phyloP scores from a whole-genome alignment of 2,329 filamentous ascomycete genomes.

The Diaporthe sp. region DNA sequence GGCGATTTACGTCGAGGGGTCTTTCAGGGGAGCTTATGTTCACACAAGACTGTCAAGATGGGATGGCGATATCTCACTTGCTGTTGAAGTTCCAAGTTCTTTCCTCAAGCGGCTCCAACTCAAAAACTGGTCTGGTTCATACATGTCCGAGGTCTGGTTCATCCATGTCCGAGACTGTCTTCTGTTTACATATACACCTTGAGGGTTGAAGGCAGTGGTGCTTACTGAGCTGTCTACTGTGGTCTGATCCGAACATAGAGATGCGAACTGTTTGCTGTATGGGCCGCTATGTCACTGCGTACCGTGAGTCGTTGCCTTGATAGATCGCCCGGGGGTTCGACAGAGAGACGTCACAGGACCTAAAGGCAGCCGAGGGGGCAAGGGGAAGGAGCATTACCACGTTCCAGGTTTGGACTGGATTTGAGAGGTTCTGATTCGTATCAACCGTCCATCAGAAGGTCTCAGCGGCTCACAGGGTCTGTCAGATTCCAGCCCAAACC shows the following conservation, averaged over 20 bases:
- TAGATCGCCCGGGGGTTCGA: neutral
- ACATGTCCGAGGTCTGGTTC: neutral
- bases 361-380: neutral
- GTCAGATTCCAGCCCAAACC: neutral
- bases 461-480: neutral
- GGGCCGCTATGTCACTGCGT: neutral
- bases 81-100: neutral
- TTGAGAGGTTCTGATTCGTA: neutral
- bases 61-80: neutral
- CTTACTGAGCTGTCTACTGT: neutral
- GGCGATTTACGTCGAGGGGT: neutral
- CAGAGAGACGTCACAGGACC: neutral
- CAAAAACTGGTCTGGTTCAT: neutral
- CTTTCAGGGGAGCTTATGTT: too few species aligned
- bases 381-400: neutral
- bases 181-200: neutral
- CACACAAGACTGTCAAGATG: neutral
- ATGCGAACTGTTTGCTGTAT: too few species aligned
- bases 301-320: neutral
- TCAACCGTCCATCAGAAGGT: too few species aligned
- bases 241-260: neutral
- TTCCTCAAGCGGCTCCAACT: neutral
- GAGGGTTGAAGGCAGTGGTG: neutral
- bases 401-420: neutral
- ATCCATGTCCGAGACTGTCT: neutral